Evolutionary conservation across 768 basidiomycete genomes (phyloP), one percentile per base, ranked within the genome.

Genomic region (Neoboletus magnificus): DNA sequence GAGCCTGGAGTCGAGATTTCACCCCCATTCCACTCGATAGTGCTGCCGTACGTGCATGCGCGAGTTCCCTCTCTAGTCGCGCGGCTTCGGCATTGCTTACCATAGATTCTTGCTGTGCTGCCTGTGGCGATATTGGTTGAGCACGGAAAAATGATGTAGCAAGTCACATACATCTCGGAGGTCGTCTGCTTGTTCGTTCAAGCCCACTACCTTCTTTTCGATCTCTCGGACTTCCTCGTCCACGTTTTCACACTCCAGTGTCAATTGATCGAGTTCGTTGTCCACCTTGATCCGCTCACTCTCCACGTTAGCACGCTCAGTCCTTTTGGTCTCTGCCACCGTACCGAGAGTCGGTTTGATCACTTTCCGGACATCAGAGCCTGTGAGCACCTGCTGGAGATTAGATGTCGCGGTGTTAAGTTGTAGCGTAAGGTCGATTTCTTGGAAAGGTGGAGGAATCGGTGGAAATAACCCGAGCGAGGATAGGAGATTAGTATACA

Each of bases 21-120:
- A 90, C 87, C 15, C 87, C 88, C 68, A 91, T 83, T n/a, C 90
- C 91, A 62, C 85, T 88, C 3, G 89, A 83, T 50, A 88, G 77
- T 15, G 89, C 89, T 3, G 86, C 85, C 22, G 83, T 87, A 62
- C 85, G 78, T 15, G 91, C 91, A 49, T 86, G 82, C 3, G 84
- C 85, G 10, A 92, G 71, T 57, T 91, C 89, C 50, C 79, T 81
- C 61, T 91, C 87, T 39, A 93, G 71, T 40, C 83, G 80, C 35
- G 76, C 74, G 9, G 85, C 85, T 70, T 92, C 86, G 11, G 75
- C 79, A 62, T 78, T 85, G 55, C 86, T 84, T 4, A 85, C 78
- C 52, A 80, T 70, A 3, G 86, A 83, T 65, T 92, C 90, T 63
- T 84, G 84, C 69, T 91, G 91, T 15, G 88, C 82, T 16, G 87